phyloP scores from a whole-genome alignment of 306 rosid species.

The Acacia confusa region DNA sequence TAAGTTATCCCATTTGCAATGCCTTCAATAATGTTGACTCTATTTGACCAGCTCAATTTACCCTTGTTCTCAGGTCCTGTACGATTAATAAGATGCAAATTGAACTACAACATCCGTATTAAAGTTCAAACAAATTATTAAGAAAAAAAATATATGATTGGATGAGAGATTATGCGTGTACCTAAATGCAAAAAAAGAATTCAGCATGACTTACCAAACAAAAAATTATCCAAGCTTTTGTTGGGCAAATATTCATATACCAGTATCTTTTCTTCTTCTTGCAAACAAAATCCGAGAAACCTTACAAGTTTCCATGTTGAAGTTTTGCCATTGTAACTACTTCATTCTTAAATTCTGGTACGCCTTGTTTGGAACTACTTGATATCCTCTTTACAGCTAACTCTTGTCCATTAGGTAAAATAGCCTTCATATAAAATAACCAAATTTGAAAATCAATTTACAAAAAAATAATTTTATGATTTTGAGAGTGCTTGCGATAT shows the following conservation, averaged over 20 bases:
- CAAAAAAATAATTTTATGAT: not conserved
- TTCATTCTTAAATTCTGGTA: conserved; percentile 38
- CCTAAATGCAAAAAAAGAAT: not conserved
- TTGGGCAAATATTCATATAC: not conserved
- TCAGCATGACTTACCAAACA: not conserved
- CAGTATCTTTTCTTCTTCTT: not conserved
- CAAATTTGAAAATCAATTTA: not conserved
- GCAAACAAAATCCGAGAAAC: not conserved
- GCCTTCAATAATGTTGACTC: not conserved
- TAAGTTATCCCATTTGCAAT: not conserved
- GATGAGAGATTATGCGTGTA: not conserved
- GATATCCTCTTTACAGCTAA: conserved; percentile 50
- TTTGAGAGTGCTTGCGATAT: not conserved
- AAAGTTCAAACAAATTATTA: not conserved
- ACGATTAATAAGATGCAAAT: not conserved
- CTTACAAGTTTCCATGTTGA: not conserved
- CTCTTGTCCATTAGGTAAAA: conserved; percentile 29
- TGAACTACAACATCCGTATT: not conserved
- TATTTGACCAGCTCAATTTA: not conserved
- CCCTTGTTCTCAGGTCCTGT: not conserved
- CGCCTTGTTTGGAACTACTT: conserved; percentile 35
- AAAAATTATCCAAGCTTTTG: not conserved
- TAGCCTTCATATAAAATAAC: conserved; percentile 27
- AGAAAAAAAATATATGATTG: too few relatives aligned
- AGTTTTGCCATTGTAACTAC: conserved; percentile 27